Conservation (phyloP, 345 rosid genomes). For the Bretschneidera sinensis region DNA sequence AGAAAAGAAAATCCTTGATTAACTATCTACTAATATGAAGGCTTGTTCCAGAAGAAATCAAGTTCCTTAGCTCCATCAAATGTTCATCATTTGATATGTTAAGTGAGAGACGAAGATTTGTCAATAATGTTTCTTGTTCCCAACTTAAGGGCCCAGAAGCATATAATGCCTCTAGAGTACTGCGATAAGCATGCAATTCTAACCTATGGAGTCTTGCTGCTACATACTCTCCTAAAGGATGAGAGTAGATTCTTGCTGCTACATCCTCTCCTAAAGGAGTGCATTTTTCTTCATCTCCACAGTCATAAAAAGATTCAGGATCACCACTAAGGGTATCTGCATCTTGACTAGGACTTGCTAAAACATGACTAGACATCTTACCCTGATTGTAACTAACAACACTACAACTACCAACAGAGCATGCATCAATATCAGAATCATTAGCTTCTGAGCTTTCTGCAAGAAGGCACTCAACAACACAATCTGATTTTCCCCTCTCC, state of each 20-base stretch:
- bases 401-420: conserved; percentile 76
- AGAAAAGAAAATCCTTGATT: conserved; percentile 18
- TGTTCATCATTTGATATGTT: conserved; percentile 77
- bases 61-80: conserved; percentile 61
- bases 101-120: conserved; percentile 65
- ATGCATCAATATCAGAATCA: conserved; percentile 38
- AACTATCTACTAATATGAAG: conserved; percentile 35
- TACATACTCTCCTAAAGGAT: conserved; percentile 31
- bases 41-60: conserved; percentile 52
- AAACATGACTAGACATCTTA: conserved; percentile 18
- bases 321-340: conserved; percentile 39
- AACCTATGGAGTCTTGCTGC: conserved; percentile 51
- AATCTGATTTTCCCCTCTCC: conserved; percentile 39
- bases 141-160: conserved; percentile 70
- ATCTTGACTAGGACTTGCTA: conserved; percentile 26
- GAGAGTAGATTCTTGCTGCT: conserved; percentile 43
- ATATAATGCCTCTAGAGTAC: conserved; percentile 45
- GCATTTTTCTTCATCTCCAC: conserved; percentile 21
- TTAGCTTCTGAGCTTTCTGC: conserved; percentile 24
- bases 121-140: conserved; percentile 76
- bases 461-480: conserved; percentile 20
- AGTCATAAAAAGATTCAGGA: conserved; percentile 37
- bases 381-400: conserved; percentile 24
- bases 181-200: conserved; percentile 57
- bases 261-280: conserved; percentile 27